Percentiles rank a stretch among this genome's conserved stretches.
Conservation (phyloP, 2,329 filamentous ascomycete genomes). For the Beauveria brongniartii region DNA sequence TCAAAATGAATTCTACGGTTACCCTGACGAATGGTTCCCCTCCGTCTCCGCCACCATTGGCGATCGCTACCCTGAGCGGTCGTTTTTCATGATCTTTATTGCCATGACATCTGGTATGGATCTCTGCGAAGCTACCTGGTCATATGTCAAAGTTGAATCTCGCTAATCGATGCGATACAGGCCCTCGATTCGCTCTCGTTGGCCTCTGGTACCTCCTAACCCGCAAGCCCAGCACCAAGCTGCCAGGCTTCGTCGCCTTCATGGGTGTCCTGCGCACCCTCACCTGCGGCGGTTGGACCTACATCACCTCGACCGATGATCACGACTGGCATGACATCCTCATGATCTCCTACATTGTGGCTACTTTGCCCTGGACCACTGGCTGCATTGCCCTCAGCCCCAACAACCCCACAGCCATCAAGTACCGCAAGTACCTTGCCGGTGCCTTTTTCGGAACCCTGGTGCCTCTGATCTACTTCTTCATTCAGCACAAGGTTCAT, state of each 20-base stretch:
- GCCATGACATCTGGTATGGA: slow-evolving; percentile 77
- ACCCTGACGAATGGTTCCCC: slow-evolving; percentile 92
- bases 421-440: slow-evolving; percentile 81
- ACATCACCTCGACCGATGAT: slow-evolving; percentile 95
- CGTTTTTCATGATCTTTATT: slow-evolving; percentile 96
- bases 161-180: slow-evolving; percentile 32
- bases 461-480: slow-evolving; percentile 88
- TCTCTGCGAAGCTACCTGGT: not conserved
- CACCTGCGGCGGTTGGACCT: slow-evolving; percentile 96
- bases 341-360: slow-evolving; percentile 96
- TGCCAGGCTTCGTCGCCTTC: slow-evolving; percentile 74
- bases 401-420: slow-evolving; percentile 71
- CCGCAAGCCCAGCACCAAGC: slow-evolving; percentile 60
- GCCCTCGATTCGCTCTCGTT: slow-evolving; percentile 84
- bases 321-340: slow-evolving; percentile 99
- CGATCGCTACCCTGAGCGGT: slow-evolving; percentile 92
- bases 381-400: slow-evolving; percentile 86
- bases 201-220: slow-evolving; percentile 89
- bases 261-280: slow-evolving; percentile 82
- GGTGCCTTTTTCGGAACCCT: slow-evolving; percentile 83
- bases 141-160: not conserved
- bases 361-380: slow-evolving; percentile 89
- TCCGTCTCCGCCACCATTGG: slow-evolving; percentile 96
- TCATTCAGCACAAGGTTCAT: slow-evolving; percentile 98
- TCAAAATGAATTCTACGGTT: slow-evolving; percentile 91